Conservation (phyloP, 495 filamentous ascomycete species). For the Penicillium angulare region DNA sequence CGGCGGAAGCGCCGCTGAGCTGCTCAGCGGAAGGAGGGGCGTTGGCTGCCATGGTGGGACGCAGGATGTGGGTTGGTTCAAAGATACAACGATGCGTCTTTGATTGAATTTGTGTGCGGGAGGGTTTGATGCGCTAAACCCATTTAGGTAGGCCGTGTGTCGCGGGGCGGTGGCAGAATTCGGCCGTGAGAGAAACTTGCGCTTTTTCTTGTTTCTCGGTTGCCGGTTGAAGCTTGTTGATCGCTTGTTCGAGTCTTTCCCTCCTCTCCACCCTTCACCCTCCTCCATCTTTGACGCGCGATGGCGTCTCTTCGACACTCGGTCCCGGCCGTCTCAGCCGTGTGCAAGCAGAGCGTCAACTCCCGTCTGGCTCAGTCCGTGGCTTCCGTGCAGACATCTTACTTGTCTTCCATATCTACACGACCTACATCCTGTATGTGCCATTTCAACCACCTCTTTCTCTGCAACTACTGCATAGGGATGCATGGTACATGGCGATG, state of each 20-base stretch:
- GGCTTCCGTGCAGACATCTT: conserved; percentile 35
- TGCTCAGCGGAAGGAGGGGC: conserved; percentile 53
- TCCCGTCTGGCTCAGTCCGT: conserved; percentile 30
- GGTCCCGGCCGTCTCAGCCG: conserved; percentile 30
- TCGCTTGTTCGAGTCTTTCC: conserved; percentile 10
- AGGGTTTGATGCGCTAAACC: conserved; percentile 41
- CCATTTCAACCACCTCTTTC: too few relatives aligned
- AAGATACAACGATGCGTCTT: conserved; percentile 14
- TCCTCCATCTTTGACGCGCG: conserved; percentile 10
- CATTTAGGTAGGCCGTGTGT: conserved; percentile 17
- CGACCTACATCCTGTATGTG: conserved; percentile 35
- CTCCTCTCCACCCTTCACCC: conserved; percentile 7
- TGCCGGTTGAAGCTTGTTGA: conserved; percentile 14
- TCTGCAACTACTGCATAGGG: too few relatives aligned
- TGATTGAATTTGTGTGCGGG: conserved; percentile 44
- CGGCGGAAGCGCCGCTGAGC: conserved; percentile 52
- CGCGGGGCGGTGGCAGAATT: conserved; percentile 31
- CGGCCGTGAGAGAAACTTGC: conserved; percentile 27
- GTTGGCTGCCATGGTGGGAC: conserved; percentile 64
- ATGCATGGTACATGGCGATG: too few relatives aligned
- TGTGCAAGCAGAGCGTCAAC: conserved; percentile 36
- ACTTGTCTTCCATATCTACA: conserved; percentile 32
- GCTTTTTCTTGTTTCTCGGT: conserved; percentile 7
- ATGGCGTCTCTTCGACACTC: conserved; percentile 41
- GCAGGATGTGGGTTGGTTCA: conserved; percentile 18